Percentiles rank a stretch among this genome's conserved stretches.
Conservation (phyloP, 1,284 basidiomycete species). For the Cutaneotrichosporon curvatum region DNA sequence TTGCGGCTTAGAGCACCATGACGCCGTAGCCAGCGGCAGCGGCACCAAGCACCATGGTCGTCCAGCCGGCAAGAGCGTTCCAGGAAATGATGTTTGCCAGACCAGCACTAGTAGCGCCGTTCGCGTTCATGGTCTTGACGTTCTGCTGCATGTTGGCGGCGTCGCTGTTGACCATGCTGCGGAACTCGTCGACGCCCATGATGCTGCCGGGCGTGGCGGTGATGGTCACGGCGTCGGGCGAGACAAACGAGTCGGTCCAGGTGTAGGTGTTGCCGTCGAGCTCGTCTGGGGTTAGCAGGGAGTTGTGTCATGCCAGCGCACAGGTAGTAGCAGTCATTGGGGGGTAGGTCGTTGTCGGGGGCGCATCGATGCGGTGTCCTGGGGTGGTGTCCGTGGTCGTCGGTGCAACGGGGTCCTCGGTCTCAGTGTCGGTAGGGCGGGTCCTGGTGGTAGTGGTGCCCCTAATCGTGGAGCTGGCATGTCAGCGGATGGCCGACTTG, state of each 20-base stretch:
- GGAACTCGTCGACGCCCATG: conserved; percentile 24
- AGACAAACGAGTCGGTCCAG: conserved; percentile 31
- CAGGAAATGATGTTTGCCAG: neutral
- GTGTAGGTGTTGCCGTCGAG: conserved; percentile 27
- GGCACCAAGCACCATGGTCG: conserved; percentile 1
- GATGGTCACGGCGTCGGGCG: conserved; percentile 27
- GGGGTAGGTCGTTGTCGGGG: conserved; percentile 7
- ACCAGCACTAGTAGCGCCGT: neutral
- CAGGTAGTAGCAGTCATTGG: conserved; percentile 14
- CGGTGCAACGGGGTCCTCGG: conserved; percentile 1
- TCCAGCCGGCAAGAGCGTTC: conserved; percentile 1
- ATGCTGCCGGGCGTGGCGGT: conserved; percentile 31
- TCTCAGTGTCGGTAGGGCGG: neutral
- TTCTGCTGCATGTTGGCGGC: neutral
- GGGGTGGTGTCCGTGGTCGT: conserved; percentile 5
- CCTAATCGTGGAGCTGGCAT: neutral
- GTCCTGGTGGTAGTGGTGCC: conserved; percentile 3
- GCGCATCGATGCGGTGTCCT: conserved; percentile 1
- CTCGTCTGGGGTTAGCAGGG: neutral
- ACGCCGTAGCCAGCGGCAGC: neutral
- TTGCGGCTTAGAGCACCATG: too few relatives aligned
- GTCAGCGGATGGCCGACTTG: too few relatives aligned
- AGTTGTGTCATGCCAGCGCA: too few relatives aligned
- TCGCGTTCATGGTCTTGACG: neutral
- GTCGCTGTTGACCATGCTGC: conserved; percentile 4